phyloP scores from a whole-genome alignment of 495 filamentous ascomycete species.

The Apodospora peruviana region DNA sequence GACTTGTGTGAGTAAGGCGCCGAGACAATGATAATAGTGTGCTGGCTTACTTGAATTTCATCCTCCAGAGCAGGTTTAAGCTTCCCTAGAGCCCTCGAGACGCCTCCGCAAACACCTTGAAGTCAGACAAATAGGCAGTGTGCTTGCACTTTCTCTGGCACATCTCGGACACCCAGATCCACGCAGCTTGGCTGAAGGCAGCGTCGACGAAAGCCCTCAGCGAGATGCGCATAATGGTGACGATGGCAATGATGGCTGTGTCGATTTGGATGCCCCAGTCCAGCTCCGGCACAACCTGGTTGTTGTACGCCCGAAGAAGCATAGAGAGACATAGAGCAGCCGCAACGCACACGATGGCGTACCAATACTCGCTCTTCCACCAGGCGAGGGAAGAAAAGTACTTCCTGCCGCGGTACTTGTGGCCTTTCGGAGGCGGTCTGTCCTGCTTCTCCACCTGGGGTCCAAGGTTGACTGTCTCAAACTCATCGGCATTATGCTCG shows the following conservation, averaged over 20 bases:
- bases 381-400: conserved; percentile 10
- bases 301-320: conserved; percentile 25
- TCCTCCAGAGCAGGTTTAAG: conserved; percentile 24
- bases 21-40: background rate
- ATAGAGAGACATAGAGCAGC: conserved; percentile 14
- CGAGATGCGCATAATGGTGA: conserved; percentile 27
- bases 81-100: conserved; percentile 29
- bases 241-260: conserved; percentile 28
- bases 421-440: background rate
- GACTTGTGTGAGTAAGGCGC: background rate
- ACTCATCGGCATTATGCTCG: too few relatives aligned
- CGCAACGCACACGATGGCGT: conserved; percentile 21
- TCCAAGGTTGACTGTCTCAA: conserved; percentile 3
- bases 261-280: conserved; percentile 20
- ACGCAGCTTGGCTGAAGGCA: conserved; percentile 30
- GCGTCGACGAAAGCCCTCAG: conserved; percentile 29
- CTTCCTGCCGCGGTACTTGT: conserved; percentile 1
- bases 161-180: conserved; percentile 30
- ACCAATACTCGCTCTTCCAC: conserved; percentile 32
- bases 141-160: conserved; percentile 19
- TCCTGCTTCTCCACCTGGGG: conserved; percentile 3
- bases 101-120: conserved; percentile 33
- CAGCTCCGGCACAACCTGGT: conserved; percentile 22
- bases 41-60: conserved; percentile 19
- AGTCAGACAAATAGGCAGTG: conserved; percentile 26